Evolutionary conservation across 805 yeast species (phyloP).

Genomic region (Candida silvicultrix): DNA sequence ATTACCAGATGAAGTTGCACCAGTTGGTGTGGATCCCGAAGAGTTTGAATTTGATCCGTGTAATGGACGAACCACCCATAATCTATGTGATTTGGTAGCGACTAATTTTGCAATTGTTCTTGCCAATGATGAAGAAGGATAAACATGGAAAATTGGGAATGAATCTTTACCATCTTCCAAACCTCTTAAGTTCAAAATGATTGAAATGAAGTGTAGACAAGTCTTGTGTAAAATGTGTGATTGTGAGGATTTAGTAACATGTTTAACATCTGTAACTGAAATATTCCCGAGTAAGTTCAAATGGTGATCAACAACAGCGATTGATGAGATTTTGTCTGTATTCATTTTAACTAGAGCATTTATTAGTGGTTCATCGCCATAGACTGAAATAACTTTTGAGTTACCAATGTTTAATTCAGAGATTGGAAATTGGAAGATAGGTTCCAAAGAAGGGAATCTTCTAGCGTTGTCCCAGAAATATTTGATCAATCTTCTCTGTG

Average conservation of each 20-base stretch:
- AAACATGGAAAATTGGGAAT: constrained; percentile 93
- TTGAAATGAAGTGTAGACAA: constrained; percentile 82
- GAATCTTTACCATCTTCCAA: constrained; percentile 93
- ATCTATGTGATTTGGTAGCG: constrained; percentile 89
- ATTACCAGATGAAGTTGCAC: constrained; percentile 13
- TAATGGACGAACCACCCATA: constrained; percentile 71
- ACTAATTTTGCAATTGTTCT: constrained; percentile 91
- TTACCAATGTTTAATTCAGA: constrained; percentile 75
- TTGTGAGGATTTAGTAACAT: constrained; percentile 82
- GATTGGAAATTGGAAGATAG: constrained; percentile 59
- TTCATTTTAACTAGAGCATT: constrained; percentile 88
- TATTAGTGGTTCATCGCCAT: constrained; percentile 80
- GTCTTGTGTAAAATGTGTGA: constrained; percentile 75
- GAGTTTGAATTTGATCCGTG: constrained; percentile 21
- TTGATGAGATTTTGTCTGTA: constrained; percentile 73
- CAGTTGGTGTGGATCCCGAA: constrained; percentile 16
- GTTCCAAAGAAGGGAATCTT: constrained; percentile 75
- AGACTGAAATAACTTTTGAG: constrained; percentile 66
- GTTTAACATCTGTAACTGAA: constrained; percentile 88
- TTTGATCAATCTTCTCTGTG: constrained; percentile 82
- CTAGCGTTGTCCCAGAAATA: constrained; percentile 93
- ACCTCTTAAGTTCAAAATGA: constrained; percentile 83
- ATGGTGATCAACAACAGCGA: constrained; percentile 85
- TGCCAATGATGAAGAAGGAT: constrained; percentile 70
- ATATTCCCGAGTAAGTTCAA: constrained; percentile 81